Evolutionary conservation across 768 basidiomycete species (phyloP).

Genomic region (Russula earlei): DNA sequence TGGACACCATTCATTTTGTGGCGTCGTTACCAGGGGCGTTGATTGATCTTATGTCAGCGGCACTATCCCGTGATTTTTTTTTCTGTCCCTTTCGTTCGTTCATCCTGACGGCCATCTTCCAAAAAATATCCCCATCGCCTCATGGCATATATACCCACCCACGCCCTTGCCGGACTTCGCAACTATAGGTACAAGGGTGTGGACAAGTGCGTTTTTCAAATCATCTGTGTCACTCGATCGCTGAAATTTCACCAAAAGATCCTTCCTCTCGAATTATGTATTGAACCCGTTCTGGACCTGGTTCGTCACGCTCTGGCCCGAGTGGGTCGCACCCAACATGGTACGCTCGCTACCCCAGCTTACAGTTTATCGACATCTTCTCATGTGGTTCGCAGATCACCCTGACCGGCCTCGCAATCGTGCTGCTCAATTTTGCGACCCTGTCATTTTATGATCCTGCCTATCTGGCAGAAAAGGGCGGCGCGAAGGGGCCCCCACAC

Average conservation of each 20-base stretch:
- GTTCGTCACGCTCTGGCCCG: conserved; percentile 85
- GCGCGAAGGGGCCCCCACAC: conserved; percentile 51
- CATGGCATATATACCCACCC: conserved; percentile 58
- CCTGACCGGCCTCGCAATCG: conserved; percentile 69
- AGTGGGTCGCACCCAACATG: conserved; percentile 79
- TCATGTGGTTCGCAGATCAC: conserved; percentile 57
- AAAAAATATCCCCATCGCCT: neutral
- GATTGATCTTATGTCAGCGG: no score
- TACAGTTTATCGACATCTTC: neutral
- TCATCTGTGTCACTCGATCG: neutral
- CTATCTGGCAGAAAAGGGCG: conserved; percentile 61
- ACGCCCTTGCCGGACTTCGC: conserved; percentile 64
- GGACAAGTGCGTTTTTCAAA: conserved; percentile 52
- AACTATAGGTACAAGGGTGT: conserved; percentile 74
- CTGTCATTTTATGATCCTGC: conserved; percentile 76
- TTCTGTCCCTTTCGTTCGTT: no score
- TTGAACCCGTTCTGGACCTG: conserved; percentile 85
- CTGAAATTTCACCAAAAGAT: conserved; percentile 35
- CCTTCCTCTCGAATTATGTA: conserved; percentile 63
- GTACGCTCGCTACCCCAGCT: conserved; percentile 33
- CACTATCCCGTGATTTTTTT: no score
- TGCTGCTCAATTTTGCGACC: conserved; percentile 77
- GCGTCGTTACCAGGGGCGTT: no score
- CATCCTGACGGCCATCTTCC: neutral
- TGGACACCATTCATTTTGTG: no score